Base-by-base conservation (phyloP, 2,329 filamentous ascomycete species). In the Diaporthe ilicicola region DNA sequence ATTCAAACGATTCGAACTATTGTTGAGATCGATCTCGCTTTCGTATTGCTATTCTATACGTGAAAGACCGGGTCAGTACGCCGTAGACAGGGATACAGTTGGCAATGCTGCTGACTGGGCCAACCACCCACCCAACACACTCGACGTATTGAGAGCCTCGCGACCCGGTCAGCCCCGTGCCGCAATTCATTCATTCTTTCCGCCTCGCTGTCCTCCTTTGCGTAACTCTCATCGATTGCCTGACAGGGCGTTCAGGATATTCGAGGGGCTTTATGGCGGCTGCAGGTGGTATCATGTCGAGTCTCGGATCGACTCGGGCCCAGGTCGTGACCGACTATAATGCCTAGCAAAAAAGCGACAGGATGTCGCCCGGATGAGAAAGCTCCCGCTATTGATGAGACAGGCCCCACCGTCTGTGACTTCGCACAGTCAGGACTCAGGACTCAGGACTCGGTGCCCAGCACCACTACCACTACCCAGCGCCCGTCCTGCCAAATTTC, bases 361-460 rank as follows among this genome's bases (percentile, higher is more conserved):
- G 29, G 27, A 48, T 62, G 42, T 48, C 42, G 59, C 32, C 59
- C 59, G 59, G 59, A 29, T 62, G 34, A 24, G 59, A 62, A 48
- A 37, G 59, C 59, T 62, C 59, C 59, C 59, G 59, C 59, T 24
- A 6, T 42, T 62, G 19, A 62, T 62, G 59, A 62, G 59, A 62
- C 59, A 62, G 42, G 42, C 59, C 59, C 42, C 59, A 48, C 59
- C 42, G 59, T 48, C 59, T 48, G 59, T 48, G 59, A 34, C 42
- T 48, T 24, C n/a, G 27, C 42, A 34, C 59, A 42, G 22, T 42
- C 55, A 27, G 55, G 34, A 7, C 48, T 27, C 48, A 19, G 32
- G 32, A 34, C 32, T 34, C n/a, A 9, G 32, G 9, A 34, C 32
- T n/a, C n/a, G n/a, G n/a, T 50, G 15, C 15, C 48, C 13, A 51